phyloP scores from a whole-genome alignment of 2,329 filamentous ascomycete genomes.

The Scedosporium dehoogii region DNA sequence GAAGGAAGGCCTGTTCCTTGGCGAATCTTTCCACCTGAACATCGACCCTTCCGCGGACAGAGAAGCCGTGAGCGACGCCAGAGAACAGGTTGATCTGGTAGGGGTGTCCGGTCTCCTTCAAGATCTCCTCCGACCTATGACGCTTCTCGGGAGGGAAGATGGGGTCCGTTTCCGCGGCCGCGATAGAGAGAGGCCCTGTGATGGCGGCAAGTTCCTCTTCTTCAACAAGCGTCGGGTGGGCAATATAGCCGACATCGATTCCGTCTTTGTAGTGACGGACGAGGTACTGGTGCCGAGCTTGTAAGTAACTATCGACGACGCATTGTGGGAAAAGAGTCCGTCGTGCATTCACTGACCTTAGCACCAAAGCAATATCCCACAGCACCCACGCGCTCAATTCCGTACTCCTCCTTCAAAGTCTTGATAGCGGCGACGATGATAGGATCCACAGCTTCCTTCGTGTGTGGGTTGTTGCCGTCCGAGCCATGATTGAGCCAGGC shows the following conservation, averaged over 20 bases:
- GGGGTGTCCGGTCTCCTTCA: constrained; percentile 43
- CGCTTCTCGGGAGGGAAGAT: constrained; percentile 57
- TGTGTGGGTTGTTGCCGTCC: constrained; percentile 35
- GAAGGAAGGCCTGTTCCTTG: constrained; percentile 72
- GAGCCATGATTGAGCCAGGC: constrained; percentile 26
- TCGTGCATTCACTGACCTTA: constrained; percentile 36
- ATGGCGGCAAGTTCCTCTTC: constrained; percentile 56
- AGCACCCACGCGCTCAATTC: constrained; percentile 49
- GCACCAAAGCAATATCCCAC: constrained; percentile 70
- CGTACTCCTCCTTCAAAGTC: constrained; percentile 44
- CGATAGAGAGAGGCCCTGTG: constrained; percentile 56
- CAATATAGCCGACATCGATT: constrained; percentile 61
- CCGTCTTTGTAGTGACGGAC: constrained; percentile 54
- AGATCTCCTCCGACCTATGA: constrained; percentile 52
- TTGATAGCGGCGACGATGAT: constrained; percentile 31
- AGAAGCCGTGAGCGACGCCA: constrained; percentile 64
- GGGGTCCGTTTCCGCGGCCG: constrained; percentile 51
- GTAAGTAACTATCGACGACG: not conserved
- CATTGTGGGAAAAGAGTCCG: no score
- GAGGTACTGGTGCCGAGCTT: constrained; percentile 42
- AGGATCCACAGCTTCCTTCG: constrained; percentile 17
- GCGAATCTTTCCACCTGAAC: constrained; percentile 39
- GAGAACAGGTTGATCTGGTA: constrained; percentile 74
- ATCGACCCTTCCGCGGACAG: constrained; percentile 45
- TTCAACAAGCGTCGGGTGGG: constrained; percentile 68